phyloP scores from a whole-genome alignment of 768 basidiomycete species.

The Macrocybe gigantea region DNA sequence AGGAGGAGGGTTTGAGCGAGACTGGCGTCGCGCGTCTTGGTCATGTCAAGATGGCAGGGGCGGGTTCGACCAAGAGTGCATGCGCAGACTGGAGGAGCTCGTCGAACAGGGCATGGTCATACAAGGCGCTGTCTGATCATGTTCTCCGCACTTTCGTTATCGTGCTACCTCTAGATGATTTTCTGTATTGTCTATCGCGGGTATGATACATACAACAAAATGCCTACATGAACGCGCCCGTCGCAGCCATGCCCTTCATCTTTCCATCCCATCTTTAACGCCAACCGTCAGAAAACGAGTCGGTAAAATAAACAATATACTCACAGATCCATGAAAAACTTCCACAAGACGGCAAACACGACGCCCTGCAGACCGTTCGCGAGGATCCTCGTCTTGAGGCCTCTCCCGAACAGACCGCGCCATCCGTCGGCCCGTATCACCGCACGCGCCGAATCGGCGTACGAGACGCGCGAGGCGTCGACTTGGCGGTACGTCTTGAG shows the following conservation, averaged over 20 bases:
- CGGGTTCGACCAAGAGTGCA: slow-evolving; percentile 11
- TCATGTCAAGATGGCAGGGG: slow-evolving; percentile 10
- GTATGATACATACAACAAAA: too few relatives aligned
- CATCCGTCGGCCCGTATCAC: slow-evolving; percentile 75
- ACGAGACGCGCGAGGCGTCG: slow-evolving; percentile 74
- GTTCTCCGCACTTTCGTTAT: background rate
- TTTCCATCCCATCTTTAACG: too few relatives aligned
- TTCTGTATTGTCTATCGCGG: too few relatives aligned
- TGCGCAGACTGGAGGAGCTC: slow-evolving; percentile 12
- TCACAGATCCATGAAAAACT: slow-evolving; percentile 82
- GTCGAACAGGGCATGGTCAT: slow-evolving; percentile 14
- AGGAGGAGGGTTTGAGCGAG: slow-evolving; percentile 1
- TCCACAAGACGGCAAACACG: slow-evolving; percentile 91
- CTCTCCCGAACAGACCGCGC: slow-evolving; percentile 80
- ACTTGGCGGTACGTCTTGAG: slow-evolving; percentile 96
- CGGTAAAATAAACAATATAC: slow-evolving; percentile 21
- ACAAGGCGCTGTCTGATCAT: slow-evolving; percentile 4
- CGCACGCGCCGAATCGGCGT: slow-evolving; percentile 68
- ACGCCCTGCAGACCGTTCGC: slow-evolving; percentile 90
- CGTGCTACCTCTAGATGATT: too few relatives aligned
- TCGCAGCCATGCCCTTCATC: too few relatives aligned
- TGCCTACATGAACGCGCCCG: too few relatives aligned
- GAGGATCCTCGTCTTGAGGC: slow-evolving; percentile 82
- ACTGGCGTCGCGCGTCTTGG: slow-evolving; percentile 7
- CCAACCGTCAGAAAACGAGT: background rate